Evolutionary conservation across 1,284 basidiomycete species (phyloP), one percentile per base, ranked within the genome.

Genomic region (Trametes hirsuta): DNA sequence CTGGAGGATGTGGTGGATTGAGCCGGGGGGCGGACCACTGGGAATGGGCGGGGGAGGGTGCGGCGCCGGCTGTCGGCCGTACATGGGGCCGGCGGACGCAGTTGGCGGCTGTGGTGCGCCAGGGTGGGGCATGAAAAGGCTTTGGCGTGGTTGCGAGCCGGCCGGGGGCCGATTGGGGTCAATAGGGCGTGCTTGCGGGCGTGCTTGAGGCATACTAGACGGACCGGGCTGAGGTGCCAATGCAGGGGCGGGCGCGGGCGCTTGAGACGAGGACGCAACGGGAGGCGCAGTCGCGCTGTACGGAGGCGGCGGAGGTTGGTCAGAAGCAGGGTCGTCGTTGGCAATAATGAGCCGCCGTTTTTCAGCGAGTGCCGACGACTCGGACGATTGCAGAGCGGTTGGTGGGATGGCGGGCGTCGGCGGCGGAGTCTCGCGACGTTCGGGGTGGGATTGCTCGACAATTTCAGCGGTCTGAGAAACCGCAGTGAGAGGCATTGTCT

Each of bases 91-190:
- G 35, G 74, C 68, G 11, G 79, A 74, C 15, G 74, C 59, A 12
- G 72, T 66, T 1, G 77, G 69, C 0, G 85, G 79, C 52, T 86
- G 88, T 0, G 89, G 89, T 1, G 89, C 89, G 67, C 87, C 86
- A 0, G 88, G 89, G 68, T 91, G 88, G 0, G 89, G 90, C 15
- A 86, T 77, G 72, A 90, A 91, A 22, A 87, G 71, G 53, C 80
- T 85, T 41, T 76, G 78, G 18, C 81, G 59, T 21, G 42, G 57
- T 18, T 55, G 44, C 2, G 54, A 50, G 5, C 22, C 59, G 1
- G 64, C 39, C 30, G 41, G 24, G 21, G 61, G 56, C 52, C 66
- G 55, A 53, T 62, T 63, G 11, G 63, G 59, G 57, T 64, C 68
- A 14, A 66, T 66, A 1, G 71, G 72, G 9, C 63, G 56, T 67